phyloP scores from a whole-genome alignment of 2,329 filamentous ascomycete genomes.

The Annulohypoxylon truncatum region DNA sequence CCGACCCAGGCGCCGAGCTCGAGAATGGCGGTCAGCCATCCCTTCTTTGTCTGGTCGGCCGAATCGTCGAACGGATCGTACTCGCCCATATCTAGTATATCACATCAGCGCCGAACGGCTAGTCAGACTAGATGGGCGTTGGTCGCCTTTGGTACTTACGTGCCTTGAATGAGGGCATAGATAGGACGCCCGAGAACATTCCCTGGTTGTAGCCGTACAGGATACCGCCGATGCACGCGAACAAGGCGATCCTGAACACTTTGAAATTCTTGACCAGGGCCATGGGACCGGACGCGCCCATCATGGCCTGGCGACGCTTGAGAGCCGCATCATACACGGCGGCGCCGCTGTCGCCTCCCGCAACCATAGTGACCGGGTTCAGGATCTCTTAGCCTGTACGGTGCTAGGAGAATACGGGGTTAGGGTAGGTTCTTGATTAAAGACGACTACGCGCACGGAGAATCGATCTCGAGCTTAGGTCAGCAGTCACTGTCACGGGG shows the following conservation, averaged over 20 bases:
- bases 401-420: not conserved
- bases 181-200: constrained; percentile 77
- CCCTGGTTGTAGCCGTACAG: constrained; percentile 81
- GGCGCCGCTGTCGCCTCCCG: constrained; percentile 52
- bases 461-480: not conserved
- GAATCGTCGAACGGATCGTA: constrained; percentile 60
- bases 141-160: constrained; percentile 53
- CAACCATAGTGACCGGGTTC: constrained; percentile 51
- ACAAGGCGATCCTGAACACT: constrained; percentile 70
- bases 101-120: constrained; percentile 9
- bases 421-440: not conserved
- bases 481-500: constrained; percentile 1
- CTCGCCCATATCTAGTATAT: constrained; percentile 63
- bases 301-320: constrained; percentile 56
- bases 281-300: constrained; percentile 56
- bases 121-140: not conserved
- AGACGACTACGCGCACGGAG: not conserved
- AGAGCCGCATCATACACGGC: constrained; percentile 58
- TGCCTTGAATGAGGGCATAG: constrained; percentile 65
- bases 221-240: constrained; percentile 71
- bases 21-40: constrained; percentile 74
- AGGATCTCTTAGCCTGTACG: not conserved
- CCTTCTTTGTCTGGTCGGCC: constrained; percentile 65
- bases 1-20: constrained; percentile 84
- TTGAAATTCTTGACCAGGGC: constrained; percentile 68